Conservation (phyloP, 345 rosid species). For the Fremontodendron californicum region DNA sequence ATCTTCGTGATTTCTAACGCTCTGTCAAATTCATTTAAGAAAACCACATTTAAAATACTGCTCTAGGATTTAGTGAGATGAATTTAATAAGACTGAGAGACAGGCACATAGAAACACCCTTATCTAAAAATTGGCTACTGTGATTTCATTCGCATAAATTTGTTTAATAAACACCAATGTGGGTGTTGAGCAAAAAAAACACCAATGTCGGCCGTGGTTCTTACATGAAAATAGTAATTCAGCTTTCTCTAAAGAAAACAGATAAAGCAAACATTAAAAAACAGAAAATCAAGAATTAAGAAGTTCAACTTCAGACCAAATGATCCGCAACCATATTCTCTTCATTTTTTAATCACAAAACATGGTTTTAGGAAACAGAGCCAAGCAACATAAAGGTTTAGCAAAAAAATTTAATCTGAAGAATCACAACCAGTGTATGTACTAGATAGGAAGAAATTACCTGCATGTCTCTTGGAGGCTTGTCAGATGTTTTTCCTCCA, state of each 20-base stretch:
- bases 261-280: not conserved
- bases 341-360: constrained; percentile 4
- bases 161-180: not conserved
- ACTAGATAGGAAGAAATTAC: constrained; percentile 28
- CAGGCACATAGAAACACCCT: not conserved
- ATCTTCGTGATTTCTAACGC: constrained; percentile 50
- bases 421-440: not conserved
- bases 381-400: not conserved
- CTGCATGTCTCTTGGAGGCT: constrained; percentile 76
- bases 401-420: not conserved
- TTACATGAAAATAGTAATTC: not conserved
- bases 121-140: not conserved
- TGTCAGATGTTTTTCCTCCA: constrained; percentile 55
- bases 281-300: not conserved
- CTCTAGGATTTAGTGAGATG: constrained; percentile 18
- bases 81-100: constrained; percentile 9
- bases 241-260: not conserved
- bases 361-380: not conserved
- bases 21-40: constrained; percentile 48
- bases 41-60: constrained; percentile 12
- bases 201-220: not conserved
- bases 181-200: too few relatives aligned
- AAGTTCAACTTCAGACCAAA: not conserved
- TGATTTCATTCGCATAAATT: not conserved
- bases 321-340: not conserved